Evolutionary conservation across 192 early-diverging fungal species (phyloP).

Genomic region (Pilaira anomala): DNA sequence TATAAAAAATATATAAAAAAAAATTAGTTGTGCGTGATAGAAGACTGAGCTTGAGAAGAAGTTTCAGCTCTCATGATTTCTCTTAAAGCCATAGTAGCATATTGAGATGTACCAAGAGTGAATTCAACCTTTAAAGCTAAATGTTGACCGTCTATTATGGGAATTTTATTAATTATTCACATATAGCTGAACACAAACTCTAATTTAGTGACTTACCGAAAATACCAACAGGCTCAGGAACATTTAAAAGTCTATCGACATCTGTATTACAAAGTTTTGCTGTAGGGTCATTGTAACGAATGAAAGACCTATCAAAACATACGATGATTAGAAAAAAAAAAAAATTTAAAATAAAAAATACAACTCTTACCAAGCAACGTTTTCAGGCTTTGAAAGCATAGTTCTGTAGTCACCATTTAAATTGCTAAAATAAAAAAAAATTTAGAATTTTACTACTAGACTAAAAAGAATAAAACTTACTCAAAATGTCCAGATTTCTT

Average conservation of each 20-base stretch:
- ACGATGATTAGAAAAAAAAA: not conserved
- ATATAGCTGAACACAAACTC: not conserved
- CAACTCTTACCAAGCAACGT: conserved; percentile 48
- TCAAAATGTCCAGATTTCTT: conserved; percentile 7
- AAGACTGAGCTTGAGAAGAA: conserved; percentile 19
- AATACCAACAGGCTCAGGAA: conserved; percentile 34
- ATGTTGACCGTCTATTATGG: conserved; percentile 54
- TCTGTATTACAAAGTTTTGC: conserved; percentile 61
- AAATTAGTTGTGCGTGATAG: not conserved
- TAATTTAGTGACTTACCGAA: conserved; percentile 3
- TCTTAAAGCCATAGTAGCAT: conserved; percentile 97
- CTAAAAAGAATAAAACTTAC: not conserved
- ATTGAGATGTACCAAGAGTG: conserved; percentile 77
- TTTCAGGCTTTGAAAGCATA: conserved; percentile 56
- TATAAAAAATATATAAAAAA: not conserved
- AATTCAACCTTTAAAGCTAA: conserved; percentile 75
- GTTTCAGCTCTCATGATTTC: conserved; percentile 64
- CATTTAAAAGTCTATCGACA: conserved; percentile 55
- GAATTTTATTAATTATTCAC: not conserved
- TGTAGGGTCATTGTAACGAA: conserved; percentile 63
- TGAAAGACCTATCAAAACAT: conserved; percentile 43
- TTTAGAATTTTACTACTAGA: not conserved
- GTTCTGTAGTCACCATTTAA: conserved; percentile 66
- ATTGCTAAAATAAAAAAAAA: conserved; percentile 4
- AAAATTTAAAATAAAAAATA: not conserved